These are phyloP conservation scores for Pyrenophora seminiperda DNA, from an alignment of 2,329 filamentous ascomycete species.

Conservation along the genomic window DNA sequence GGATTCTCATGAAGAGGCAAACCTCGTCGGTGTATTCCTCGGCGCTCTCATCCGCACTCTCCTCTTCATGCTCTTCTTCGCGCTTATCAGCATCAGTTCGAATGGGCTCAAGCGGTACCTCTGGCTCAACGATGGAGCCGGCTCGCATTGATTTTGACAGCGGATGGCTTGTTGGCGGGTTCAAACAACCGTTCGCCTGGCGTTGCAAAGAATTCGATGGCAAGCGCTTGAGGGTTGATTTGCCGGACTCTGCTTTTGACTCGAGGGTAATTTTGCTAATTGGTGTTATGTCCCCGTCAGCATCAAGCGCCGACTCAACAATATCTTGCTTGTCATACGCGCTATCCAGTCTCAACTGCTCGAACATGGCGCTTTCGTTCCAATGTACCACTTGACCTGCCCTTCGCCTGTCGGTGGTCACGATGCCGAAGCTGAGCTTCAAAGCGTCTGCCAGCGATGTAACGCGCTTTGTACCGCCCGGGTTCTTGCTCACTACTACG, in stretches of 20 bases:
- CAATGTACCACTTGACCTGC: constrained; percentile 59
- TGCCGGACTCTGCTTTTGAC: constrained; percentile 33
- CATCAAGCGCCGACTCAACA: constrained; percentile 38
- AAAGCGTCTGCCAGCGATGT: constrained; percentile 93
- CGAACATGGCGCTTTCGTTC: constrained; percentile 78
- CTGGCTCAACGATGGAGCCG: constrained; percentile 42
- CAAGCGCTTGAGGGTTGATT: constrained; percentile 33
- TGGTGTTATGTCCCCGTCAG: constrained; percentile 44
- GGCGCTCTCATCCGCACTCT: constrained; percentile 31
- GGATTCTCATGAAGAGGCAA: constrained; percentile 5
- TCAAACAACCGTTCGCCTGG: constrained; percentile 35
- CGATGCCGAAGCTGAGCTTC: constrained; percentile 97
- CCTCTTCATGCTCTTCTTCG: constrained; percentile 22
- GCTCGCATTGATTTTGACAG: constrained; percentile 45
- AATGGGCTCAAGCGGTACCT: constrained; percentile 35
- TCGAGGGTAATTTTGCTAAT: constrained; percentile 33
- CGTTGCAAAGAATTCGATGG: constrained; percentile 38
- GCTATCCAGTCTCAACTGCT: constrained; percentile 51
- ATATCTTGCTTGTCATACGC: constrained; percentile 47
- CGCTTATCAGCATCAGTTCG: constrained; percentile 27
- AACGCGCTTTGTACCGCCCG: constrained; percentile 94
- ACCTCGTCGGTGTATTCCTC: constrained; percentile 70
- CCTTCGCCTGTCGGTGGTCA: constrained; percentile 73
- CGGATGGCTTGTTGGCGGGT: constrained; percentile 35
- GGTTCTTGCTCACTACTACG: constrained; percentile 97